Percentiles rank a stretch among this genome's conserved stretches.
phyloP scores from a whole-genome alignment of 345 rosid species.

The Dipteronia dyeriana region DNA sequence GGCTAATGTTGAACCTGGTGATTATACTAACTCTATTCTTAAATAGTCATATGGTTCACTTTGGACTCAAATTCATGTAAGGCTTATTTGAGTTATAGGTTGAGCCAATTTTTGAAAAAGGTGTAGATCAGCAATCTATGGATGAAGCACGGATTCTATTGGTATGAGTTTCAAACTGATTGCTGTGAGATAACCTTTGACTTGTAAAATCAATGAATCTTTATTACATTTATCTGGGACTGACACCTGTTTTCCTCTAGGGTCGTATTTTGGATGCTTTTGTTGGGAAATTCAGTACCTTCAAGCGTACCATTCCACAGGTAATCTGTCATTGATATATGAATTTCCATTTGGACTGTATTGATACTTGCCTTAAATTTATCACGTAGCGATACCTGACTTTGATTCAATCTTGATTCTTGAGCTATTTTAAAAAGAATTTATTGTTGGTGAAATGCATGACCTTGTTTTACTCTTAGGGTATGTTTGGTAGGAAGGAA shows the following conservation, averaged over 20 bases:
- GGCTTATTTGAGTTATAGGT: conserved; percentile 53
- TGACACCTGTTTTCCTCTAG: conserved; percentile 43
- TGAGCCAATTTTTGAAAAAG: conserved; percentile 98
- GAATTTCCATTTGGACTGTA: not conserved
- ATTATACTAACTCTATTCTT: conserved; percentile 21
- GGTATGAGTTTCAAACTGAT: conserved; percentile 46
- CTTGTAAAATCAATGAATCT: conserved; percentile 18
- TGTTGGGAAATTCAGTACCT: conserved; percentile 97
- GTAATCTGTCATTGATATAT: conserved; percentile 45
- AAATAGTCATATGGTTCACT: conserved; percentile 8
- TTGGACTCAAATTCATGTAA: conserved; percentile 21
- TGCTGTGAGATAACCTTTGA: conserved; percentile 18
- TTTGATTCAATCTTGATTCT: conserved; percentile 9
- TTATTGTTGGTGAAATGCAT: not conserved
- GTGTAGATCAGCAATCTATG: conserved; percentile 89
- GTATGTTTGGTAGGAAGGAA: too few relatives aligned
- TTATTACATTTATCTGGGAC: conserved; percentile 14
- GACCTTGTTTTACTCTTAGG: not conserved
- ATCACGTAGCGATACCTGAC: not conserved
- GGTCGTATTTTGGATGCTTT: conserved; percentile 98
- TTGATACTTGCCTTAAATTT: conserved; percentile 2
- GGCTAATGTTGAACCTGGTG: conserved; percentile 98
- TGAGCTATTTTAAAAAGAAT: not conserved
- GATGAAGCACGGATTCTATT: conserved; percentile 91
- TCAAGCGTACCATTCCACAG: conserved; percentile 99